phyloP scores from a whole-genome alignment of 2,329 filamentous ascomycete genomes.

The Drechslerella coelobrocha region DNA sequence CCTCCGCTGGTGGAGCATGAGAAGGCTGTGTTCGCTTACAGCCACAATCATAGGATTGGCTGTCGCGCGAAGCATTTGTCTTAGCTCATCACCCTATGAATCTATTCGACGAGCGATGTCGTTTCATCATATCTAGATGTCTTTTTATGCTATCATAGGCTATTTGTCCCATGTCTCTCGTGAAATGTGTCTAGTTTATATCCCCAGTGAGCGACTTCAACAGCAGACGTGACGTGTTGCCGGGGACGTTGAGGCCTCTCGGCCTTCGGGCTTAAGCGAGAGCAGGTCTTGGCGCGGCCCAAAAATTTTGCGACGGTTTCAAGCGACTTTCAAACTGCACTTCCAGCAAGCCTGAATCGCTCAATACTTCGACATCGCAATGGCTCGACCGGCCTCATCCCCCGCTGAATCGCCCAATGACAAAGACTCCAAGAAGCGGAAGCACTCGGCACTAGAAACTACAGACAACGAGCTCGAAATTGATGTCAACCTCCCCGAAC shows the following conservation, averaged over 20 bases:
- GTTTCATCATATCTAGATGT: too few relatives aligned
- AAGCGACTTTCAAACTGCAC: background rate
- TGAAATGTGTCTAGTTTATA: too few relatives aligned
- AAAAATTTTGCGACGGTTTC: conserved; percentile 10
- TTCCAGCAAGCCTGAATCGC: background rate
- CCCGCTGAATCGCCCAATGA: conserved; percentile 50
- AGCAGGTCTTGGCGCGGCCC: conserved; percentile 6
- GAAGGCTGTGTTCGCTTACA: conserved; percentile 6
- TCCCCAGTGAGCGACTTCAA: too few relatives aligned
- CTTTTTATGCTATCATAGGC: too few relatives aligned
- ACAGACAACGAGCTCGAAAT: conserved; percentile 78
- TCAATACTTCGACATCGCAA: background rate
- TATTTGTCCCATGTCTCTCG: too few relatives aligned
- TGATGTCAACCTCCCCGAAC: conserved; percentile 86
- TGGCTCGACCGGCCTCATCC: conserved; percentile 52
- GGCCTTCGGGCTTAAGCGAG: background rate
- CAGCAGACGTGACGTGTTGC: too few relatives aligned
- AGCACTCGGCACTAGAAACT: conserved; percentile 62
- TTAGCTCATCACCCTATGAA: too few relatives aligned
- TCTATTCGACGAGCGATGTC: too few relatives aligned
- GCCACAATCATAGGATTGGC: background rate
- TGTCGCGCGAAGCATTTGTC: too few relatives aligned
- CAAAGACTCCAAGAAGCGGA: conserved; percentile 69
- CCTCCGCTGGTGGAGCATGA: background rate
- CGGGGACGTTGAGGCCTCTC: background rate